Percentiles rank a stretch among this genome's conserved stretches.
Conservation (phyloP, 192 early-diverging fungal species). For the Cladochytrium replicatum region DNA sequence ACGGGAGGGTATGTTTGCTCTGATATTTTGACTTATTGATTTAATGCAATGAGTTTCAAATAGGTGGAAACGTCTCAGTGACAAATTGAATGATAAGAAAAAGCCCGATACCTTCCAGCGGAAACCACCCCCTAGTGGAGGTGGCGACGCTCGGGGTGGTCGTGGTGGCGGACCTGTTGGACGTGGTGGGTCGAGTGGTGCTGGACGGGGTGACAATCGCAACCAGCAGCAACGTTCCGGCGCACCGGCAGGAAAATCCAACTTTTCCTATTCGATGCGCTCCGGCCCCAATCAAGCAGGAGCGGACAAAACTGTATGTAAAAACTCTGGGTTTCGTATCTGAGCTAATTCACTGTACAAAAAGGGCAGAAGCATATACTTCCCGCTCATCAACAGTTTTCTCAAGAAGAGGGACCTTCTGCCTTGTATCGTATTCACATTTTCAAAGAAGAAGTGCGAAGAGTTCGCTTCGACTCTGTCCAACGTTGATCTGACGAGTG, state of each 20-base stretch:
- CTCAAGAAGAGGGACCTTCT: slow-evolving; percentile 68
- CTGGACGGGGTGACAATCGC: too few relatives aligned
- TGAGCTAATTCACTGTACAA: too few relatives aligned
- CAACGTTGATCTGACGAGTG: slow-evolving; percentile 70
- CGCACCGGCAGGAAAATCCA: neutral
- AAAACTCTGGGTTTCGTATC: too few relatives aligned
- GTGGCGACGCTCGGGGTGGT: slow-evolving; percentile 36
- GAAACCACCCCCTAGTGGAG: too few relatives aligned
- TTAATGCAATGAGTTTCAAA: slow-evolving; percentile 7
- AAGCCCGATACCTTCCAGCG: too few relatives aligned
- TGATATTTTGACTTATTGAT: neutral
- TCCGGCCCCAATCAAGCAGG: too few relatives aligned
- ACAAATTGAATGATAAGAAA: too few relatives aligned
- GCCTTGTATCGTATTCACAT: slow-evolving; percentile 87
- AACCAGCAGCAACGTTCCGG: too few relatives aligned
- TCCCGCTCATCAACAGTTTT: slow-evolving; percentile 57
- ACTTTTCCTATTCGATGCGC: too few relatives aligned
- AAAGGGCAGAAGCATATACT: slow-evolving; percentile 70
- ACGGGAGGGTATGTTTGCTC: slow-evolving; percentile 36
- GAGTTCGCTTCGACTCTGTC: slow-evolving; percentile 70
- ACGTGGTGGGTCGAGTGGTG: slow-evolving; percentile 9
- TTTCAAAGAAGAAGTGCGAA: slow-evolving; percentile 93
- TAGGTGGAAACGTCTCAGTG: too few relatives aligned
- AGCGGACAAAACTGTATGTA: too few relatives aligned
- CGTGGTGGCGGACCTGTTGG: slow-evolving; percentile 17